phyloP scores from a whole-genome alignment of 495 filamentous ascomycete genomes.

The Cairneyella variabilis region DNA sequence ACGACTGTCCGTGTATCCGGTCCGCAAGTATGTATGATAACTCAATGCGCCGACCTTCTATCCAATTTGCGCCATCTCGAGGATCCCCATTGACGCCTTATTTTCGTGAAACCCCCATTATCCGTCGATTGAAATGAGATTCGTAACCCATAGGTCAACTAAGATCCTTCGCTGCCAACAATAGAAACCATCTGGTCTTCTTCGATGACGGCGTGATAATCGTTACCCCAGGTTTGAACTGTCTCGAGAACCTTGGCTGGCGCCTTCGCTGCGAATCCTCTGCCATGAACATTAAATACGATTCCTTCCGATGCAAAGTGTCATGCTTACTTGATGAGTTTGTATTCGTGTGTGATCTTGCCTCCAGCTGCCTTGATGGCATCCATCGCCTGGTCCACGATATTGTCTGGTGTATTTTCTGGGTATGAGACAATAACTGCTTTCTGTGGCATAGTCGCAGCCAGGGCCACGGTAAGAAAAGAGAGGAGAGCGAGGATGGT shows the following conservation, averaged over 20 bases:
- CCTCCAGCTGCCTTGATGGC: slow-evolving; percentile 65
- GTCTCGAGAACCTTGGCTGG: slow-evolving; percentile 63
- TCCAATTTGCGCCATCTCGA: too few species aligned
- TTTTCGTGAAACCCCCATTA: too few species aligned
- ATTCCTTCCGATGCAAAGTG: not conserved
- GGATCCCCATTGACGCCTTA: too few species aligned
- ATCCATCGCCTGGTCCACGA: slow-evolving; percentile 66
- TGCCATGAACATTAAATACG: slow-evolving; percentile 28
- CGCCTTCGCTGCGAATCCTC: slow-evolving; percentile 74
- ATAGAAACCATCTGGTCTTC: slow-evolving; percentile 61
- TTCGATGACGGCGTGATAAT: slow-evolving; percentile 68
- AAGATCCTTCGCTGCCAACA: not conserved
- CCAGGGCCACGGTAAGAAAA: slow-evolving; percentile 50
- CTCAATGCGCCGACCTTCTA: too few species aligned
- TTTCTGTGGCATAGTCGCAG: slow-evolving; percentile 56
- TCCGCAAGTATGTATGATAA: too few species aligned
- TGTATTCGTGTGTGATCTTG: slow-evolving; percentile 52
- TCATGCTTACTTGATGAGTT: slow-evolving; percentile 48
- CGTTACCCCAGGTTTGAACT: slow-evolving; percentile 59
- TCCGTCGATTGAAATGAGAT: too few species aligned
- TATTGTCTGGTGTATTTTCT: slow-evolving; percentile 61
- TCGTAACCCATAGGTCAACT: not conserved
- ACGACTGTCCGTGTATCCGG: too few species aligned
- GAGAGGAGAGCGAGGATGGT: slow-evolving; percentile 46
- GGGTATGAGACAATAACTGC: slow-evolving; percentile 77